Evolutionary conservation across 78 protist genomes (phyloP).

Genomic region (Fonticula alba): DNA sequence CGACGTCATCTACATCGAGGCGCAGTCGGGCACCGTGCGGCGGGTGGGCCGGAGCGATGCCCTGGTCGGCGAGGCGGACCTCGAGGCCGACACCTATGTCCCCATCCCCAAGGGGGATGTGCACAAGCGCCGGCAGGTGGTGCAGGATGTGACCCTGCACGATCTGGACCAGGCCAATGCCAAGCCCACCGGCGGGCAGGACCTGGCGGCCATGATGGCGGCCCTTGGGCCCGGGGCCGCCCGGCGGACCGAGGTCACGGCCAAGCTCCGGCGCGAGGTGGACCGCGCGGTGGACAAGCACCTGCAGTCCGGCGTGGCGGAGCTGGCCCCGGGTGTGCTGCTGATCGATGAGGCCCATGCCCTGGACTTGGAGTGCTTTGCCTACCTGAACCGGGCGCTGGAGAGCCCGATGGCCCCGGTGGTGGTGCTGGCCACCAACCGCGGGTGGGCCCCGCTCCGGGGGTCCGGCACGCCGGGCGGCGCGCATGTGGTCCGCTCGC

Average conservation of each 20-base stretch:
- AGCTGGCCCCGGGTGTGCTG: constrained; percentile 99
- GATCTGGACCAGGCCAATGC: constrained; percentile 98
- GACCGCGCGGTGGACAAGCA: constrained; percentile 93
- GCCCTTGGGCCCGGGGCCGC: constrained; percentile 75
- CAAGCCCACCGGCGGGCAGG: constrained; percentile 85
- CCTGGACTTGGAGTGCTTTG: constrained; percentile 98
- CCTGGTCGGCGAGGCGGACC: constrained; percentile 82
- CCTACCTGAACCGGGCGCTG: constrained; percentile 94
- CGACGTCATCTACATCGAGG: constrained; percentile 96
- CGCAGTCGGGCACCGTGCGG: constrained; percentile 80
- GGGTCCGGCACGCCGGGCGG: constrained; percentile 42
- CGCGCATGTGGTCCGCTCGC: constrained; percentile 69
- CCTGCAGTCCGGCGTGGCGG: constrained; percentile 99
- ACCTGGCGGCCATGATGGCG: constrained; percentile 87
- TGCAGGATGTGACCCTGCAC: constrained; percentile 96
- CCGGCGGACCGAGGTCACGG: constrained; percentile 99
- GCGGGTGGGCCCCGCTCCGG: constrained; percentile 71
- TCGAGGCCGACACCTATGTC: constrained; percentile 98
- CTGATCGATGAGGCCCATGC: constrained; percentile 89
- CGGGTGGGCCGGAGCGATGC: constrained; percentile 92
- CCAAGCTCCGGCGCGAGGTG: constrained; percentile 93
- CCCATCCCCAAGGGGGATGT: constrained; percentile 99
- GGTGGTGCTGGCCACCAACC: constrained; percentile 98
- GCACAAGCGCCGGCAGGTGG: constrained; percentile 86
- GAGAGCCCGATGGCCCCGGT: constrained; percentile 96